phyloP scores from a whole-genome alignment of 768 basidiomycete species.

The Lyophyllum atratum region DNA sequence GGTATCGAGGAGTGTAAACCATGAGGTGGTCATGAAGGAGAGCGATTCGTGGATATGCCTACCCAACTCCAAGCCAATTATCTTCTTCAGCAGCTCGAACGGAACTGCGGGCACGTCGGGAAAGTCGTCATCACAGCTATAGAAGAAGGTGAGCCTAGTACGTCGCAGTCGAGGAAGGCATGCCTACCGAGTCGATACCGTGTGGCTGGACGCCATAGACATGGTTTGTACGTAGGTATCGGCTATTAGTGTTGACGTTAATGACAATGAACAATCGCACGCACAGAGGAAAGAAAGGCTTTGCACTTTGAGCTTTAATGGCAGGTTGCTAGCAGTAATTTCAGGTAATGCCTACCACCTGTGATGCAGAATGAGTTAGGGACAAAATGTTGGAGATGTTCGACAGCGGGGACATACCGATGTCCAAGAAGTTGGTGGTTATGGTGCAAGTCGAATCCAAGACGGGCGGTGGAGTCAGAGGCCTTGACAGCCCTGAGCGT shows the following conservation, averaged over 20 bases:
- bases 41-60: not conserved
- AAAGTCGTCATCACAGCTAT: not conserved
- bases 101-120: not conserved
- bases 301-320: not conserved
- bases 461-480: too few species aligned
- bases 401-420: too few species aligned
- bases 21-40: not conserved
- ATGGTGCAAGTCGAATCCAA: too few species aligned
- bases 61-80: slow-evolving; percentile 1
- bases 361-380: too few species aligned
- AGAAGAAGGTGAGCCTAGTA: not conserved
- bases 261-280: not conserved
- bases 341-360: too few species aligned
- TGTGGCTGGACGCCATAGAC: slow-evolving; percentile 13
- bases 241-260: not conserved
- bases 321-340: too few species aligned
- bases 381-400: too few species aligned
- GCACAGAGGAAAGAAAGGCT: not conserved
- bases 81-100: not conserved
- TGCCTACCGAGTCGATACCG: slow-evolving; percentile 9
- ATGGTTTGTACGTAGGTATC: not conserved
- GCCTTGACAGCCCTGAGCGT: too few species aligned
- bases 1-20: not conserved
- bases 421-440: too few species aligned
- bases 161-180: not conserved